A percentile compares a stretch with the other conserved stretches of the same genome.
phyloP scores from a whole-genome alignment of 176 grass and related monocot genomes.

The Pharus latifolius region DNA sequence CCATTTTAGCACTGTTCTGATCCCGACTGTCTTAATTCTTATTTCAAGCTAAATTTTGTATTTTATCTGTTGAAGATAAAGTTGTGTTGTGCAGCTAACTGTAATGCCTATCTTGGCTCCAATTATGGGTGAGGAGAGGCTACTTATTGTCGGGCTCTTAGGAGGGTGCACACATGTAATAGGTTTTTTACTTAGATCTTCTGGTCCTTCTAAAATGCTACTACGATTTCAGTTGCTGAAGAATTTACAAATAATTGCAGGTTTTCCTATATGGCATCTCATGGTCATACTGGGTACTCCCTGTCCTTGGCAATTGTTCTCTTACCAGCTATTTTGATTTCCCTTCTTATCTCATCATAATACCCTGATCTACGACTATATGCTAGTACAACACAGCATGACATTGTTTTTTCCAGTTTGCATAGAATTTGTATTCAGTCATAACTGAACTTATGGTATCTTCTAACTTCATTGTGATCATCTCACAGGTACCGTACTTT shows the following conservation, averaged over 20 bases:
- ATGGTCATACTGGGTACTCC: conserved; percentile 87
- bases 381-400: background rate
- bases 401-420: background rate
- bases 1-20: background rate
- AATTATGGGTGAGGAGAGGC: conserved; percentile 56
- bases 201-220: background rate
- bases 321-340: background rate
- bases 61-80: background rate
- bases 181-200: background rate
- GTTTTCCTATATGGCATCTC: conserved; percentile 83
- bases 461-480: background rate
- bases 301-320: background rate
- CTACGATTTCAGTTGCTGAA: background rate
- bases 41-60: background rate
- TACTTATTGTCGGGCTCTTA: conserved; percentile 74
- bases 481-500: conserved; percentile 78
- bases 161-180: conserved; percentile 70
- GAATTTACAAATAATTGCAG: conserved; percentile 31
- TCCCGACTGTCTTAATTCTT: background rate
- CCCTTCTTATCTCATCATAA: background rate
- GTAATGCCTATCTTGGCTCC: conserved; percentile 82
- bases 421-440: background rate
- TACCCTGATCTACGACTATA: background rate
- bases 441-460: background rate
- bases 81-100: conserved; percentile 43